Evolutionary conservation across 176 grass and related monocot genomes (phyloP).

Genomic region (maize (Zea mays)): DNA sequence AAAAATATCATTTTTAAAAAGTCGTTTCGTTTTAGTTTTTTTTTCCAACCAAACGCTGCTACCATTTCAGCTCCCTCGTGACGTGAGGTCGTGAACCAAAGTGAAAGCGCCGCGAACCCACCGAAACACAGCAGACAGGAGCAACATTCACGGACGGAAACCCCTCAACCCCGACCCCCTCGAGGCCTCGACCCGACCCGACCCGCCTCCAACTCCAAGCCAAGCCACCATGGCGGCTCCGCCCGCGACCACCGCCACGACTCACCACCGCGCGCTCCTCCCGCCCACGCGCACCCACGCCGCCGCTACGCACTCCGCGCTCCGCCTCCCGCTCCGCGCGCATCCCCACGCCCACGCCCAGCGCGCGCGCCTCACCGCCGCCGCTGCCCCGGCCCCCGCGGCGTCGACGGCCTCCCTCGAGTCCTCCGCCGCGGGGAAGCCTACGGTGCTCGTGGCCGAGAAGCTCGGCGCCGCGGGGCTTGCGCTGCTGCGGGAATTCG

Average conservation of each 20-base stretch:
- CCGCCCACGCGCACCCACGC: slow-evolving; percentile 12
- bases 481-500: slow-evolving; percentile 64
- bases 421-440: slow-evolving; percentile 38
- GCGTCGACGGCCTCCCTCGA: slow-evolving; percentile 27
- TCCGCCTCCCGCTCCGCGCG: slow-evolving; percentile 39
- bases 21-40: no score
- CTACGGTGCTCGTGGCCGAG: slow-evolving; percentile 77
- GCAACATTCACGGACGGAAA: no score
- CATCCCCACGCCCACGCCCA: not conserved
- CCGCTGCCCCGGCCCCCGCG: slow-evolving; percentile 5
- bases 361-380: slow-evolving; percentile 36
- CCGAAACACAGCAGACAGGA: no score
- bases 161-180: no score
- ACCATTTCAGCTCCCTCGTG: no score
- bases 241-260: not conserved
- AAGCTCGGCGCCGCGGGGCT: slow-evolving; percentile 81
- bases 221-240: no score
- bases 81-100: no score
- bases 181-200: no score
- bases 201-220: no score
- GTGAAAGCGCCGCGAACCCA: no score
- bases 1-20: no score
- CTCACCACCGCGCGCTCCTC: slow-evolving; percentile 30
- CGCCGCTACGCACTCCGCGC: not conserved
- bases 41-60: no score